Evolutionary conservation across 345 rosid species (phyloP), one percentile per base, ranked within the genome.

Genomic region (Acer yangbiense): DNA sequence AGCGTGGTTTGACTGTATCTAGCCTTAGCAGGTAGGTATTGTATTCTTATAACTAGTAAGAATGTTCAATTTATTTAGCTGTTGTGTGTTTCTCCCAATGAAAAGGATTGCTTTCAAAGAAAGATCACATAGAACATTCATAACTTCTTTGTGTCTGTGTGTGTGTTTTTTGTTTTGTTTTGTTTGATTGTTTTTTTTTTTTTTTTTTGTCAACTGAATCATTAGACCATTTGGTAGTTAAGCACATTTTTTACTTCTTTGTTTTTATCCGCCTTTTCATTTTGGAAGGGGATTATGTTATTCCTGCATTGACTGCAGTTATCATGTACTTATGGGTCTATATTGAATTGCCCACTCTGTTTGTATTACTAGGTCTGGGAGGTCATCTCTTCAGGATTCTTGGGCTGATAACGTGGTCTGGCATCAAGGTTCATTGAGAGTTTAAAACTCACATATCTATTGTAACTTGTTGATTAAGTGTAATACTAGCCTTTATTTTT

Each of bases 391-490:
- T 12, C 82, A 64, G 67, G 91, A 85, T 78, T 77, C 87, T 41
- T 90, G 93, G 93, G 89, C 80, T 9, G 75, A 84, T 14, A 82
- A 78, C 55, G 85, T 90, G n/a, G 75, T 77, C 75, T 90, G 93
- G 93, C 88, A 85, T 80, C 84, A 85, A 86, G 92, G 90, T 87
- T 39, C 25, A 9, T 16, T 50, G 54, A 43, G 54, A 57, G 23
- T 43, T 55, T 7, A 25, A 13, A 23, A 46, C 50, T 23, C 18
- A 10, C 16, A 9, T 77, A 8, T 81, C 23, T 68, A 50, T 69
- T 50, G 20, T 67, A 43, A 67, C 60, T 73, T 29, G 23, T 73
- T 57, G 9, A 35, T 70, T 46, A 54, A 70, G 4, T 75, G 48
- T 20, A 32, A 14, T 46, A 20, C 63, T 5, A 41, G 39, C 16